Conservation (phyloP, 2,329 filamentous ascomycete genomes). For the Drechmeria coniospora region DNA sequence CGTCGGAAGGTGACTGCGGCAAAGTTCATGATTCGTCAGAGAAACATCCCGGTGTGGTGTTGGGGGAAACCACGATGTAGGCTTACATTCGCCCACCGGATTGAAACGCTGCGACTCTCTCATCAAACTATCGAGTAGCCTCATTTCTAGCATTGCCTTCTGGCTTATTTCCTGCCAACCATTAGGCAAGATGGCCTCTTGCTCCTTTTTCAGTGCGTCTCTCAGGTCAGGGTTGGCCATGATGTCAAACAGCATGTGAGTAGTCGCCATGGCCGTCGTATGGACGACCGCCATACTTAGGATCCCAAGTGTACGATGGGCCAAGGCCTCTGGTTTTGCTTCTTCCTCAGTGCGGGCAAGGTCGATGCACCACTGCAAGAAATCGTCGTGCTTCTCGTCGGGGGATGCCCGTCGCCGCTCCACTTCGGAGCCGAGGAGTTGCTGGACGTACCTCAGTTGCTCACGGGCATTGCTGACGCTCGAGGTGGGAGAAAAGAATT, state of each 20-base stretch:
- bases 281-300: slow-evolving; percentile 8
- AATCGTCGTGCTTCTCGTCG: slow-evolving; percentile 5
- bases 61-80: too few species aligned
- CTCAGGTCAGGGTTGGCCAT: slow-evolving; percentile 1
- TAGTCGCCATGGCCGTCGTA: slow-evolving; percentile 7
- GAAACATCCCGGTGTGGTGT: too few species aligned
- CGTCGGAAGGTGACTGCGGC: slow-evolving; percentile 7
- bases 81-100: slow-evolving; percentile 7
- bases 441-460: slow-evolving; percentile 5
- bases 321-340: slow-evolving; percentile 3
- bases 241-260: slow-evolving; percentile 7
- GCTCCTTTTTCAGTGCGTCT: slow-evolving; percentile 2
- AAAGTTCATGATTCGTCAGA: too few species aligned
- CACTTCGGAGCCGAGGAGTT: slow-evolving; percentile 4
- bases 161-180: slow-evolving; percentile 4
- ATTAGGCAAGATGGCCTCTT: slow-evolving; percentile 1
- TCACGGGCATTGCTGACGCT: slow-evolving; percentile 3
- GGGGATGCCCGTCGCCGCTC: slow-evolving; percentile 1
- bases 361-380: slow-evolving; percentile 7
- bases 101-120: slow-evolving; percentile 8
- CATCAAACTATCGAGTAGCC: slow-evolving; percentile 8
- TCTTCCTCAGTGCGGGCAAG: slow-evolving; percentile 5
- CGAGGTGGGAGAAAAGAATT: slow-evolving; percentile 2
- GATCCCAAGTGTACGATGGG: slow-evolving; percentile 6
- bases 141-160: slow-evolving; percentile 8